phyloP scores from a whole-genome alignment of 2,329 filamentous ascomycete species.

The Fusarium sp. region DNA sequence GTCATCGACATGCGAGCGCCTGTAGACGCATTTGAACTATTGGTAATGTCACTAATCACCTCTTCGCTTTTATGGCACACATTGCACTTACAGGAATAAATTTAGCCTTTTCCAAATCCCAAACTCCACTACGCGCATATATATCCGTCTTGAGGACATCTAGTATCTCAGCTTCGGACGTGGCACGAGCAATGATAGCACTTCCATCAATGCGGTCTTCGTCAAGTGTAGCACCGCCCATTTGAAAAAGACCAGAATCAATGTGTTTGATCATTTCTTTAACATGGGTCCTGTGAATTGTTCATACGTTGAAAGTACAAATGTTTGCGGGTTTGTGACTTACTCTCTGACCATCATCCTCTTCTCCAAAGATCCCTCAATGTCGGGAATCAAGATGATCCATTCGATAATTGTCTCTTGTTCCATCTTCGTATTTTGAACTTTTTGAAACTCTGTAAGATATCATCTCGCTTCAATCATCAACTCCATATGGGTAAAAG shows the following conservation, averaged over 20 bases:
- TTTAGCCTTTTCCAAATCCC: neutral
- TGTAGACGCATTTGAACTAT: constrained; percentile 8
- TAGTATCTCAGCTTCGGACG: neutral
- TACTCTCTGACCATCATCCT: neutral
- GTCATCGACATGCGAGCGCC: neutral
- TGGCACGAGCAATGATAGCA: constrained; percentile 1
- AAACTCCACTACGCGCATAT: neutral
- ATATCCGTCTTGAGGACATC: neutral
- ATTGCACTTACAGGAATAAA: neutral
- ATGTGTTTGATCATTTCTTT: neutral
- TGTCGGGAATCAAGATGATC: neutral
- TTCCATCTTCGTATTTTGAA: too few relatives aligned
- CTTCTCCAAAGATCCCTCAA: neutral
- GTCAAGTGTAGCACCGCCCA: constrained; percentile 6
- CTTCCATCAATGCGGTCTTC: neutral
- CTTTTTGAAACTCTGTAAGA: too few relatives aligned
- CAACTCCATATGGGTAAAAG: too few relatives aligned
- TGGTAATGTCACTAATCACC: too few relatives aligned
- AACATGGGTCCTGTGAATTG: neutral
- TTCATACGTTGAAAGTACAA: neutral
- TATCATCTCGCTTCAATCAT: too few relatives aligned
- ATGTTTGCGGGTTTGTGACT: neutral
- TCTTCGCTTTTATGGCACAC: too few relatives aligned
- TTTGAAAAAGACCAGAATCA: constrained; percentile 7
- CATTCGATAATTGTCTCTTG: neutral